Conservation (phyloP, 805 yeast genomes). For the Sugiyamaella boreocaroliniensis region DNA sequence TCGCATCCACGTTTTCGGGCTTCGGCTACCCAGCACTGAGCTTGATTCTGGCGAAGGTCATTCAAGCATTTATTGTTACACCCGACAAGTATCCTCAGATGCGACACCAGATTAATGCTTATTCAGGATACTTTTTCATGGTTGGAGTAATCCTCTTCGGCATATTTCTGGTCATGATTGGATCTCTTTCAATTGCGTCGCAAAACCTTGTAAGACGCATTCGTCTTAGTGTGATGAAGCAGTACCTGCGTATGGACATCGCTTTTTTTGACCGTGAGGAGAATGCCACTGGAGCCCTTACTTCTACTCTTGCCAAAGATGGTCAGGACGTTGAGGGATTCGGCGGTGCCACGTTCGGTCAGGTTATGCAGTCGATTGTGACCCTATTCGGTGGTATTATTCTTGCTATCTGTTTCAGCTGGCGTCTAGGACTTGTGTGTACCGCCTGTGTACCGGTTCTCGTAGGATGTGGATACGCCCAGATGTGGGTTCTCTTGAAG, state of each 20-base stretch:
- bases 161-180: slow-evolving; percentile 21
- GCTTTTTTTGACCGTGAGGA: slow-evolving; percentile 32
- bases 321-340: slow-evolving; percentile 36
- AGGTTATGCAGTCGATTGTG: slow-evolving; percentile 31
- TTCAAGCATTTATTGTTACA: slow-evolving; percentile 31
- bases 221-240: slow-evolving; percentile 28
- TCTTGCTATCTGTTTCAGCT: slow-evolving; percentile 34
- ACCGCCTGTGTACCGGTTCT: slow-evolving; percentile 34
- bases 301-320: slow-evolving; percentile 34
- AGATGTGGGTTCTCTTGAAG: slow-evolving; percentile 30
- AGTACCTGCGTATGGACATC: slow-evolving; percentile 33
- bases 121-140: slow-evolving; percentile 32
- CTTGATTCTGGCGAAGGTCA: slow-evolving; percentile 33
- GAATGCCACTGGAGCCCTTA: slow-evolving; percentile 34
- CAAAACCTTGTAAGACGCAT: slow-evolving; percentile 31
- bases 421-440: slow-evolving; percentile 37
- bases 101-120: slow-evolving; percentile 32
- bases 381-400: slow-evolving; percentile 36
- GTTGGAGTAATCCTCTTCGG: slow-evolving; percentile 28
- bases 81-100: slow-evolving; percentile 27
- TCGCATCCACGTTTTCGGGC: slow-evolving; percentile 29
- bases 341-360: slow-evolving; percentile 38
- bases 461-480: slow-evolving; percentile 35
- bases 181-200: slow-evolving; percentile 24
- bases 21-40: slow-evolving; percentile 34